These are phyloP conservation scores for Penicillium bovifimosum DNA, from an alignment of 495 filamentous ascomycete genomes.

Conservation along the genomic window DNA sequence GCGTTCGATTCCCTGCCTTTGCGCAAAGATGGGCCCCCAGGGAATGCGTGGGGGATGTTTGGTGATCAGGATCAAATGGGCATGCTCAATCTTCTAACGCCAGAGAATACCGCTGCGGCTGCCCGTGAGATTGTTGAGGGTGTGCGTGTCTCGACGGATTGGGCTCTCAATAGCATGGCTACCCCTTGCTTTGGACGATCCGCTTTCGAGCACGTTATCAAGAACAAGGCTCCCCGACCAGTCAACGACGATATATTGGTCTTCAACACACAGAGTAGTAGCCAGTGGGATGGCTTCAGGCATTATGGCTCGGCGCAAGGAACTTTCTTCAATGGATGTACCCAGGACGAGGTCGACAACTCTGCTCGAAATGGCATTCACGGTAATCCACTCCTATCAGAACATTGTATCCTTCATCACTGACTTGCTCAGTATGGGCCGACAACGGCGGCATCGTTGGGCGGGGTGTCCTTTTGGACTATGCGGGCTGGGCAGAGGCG, in stretches of 20 bases:
- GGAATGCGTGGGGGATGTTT: slow-evolving; percentile 48
- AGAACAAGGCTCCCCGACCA: slow-evolving; percentile 33
- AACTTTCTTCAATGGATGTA: slow-evolving; percentile 58
- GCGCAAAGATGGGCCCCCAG: slow-evolving; percentile 31
- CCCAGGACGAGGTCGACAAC: slow-evolving; percentile 49
- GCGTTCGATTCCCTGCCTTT: slow-evolving; percentile 41
- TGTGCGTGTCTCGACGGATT: slow-evolving; percentile 39
- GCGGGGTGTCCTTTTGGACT: slow-evolving; percentile 54
- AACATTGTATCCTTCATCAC: background rate
- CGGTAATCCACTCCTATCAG: slow-evolving; percentile 28
- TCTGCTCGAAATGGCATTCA: slow-evolving; percentile 35
- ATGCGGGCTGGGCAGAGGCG: slow-evolving; percentile 44
- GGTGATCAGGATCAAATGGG: slow-evolving; percentile 41
- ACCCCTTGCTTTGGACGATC: slow-evolving; percentile 26
- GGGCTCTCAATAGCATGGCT: slow-evolving; percentile 30
- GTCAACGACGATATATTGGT: slow-evolving; percentile 57
- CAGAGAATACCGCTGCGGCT: slow-evolving; percentile 39
- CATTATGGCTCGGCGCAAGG: slow-evolving; percentile 45
- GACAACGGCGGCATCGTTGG: slow-evolving; percentile 49
- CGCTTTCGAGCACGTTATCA: slow-evolving; percentile 29
- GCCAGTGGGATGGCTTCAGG: slow-evolving; percentile 54
- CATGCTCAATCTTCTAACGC: slow-evolving; percentile 46
- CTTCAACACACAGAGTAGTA: slow-evolving; percentile 56
- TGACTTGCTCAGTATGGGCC: slow-evolving; percentile 28
- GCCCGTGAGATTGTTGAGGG: slow-evolving; percentile 47